A percentile compares a stretch with the other conserved stretches of the same genome.
These are phyloP conservation scores for Harringtonia aguacate DNA, from an alignment of 2,329 filamentous ascomycete genomes.

Conservation along the genomic window DNA sequence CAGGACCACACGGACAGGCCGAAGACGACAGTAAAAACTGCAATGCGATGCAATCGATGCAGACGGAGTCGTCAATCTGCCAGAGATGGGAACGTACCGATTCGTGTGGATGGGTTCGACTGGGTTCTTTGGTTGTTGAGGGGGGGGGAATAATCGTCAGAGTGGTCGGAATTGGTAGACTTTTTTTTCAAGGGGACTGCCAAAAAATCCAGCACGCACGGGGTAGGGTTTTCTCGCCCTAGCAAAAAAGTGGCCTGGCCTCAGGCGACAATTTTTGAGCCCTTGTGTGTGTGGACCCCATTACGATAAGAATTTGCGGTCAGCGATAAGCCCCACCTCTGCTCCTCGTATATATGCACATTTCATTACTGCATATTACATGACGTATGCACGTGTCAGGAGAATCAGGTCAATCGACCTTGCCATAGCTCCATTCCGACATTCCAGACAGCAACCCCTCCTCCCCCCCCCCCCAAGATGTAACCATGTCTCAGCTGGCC, in stretches of 20 bases:
- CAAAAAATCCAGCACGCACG: constrained; percentile 7
- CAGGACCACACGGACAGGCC: too few relatives aligned
- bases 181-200: constrained; percentile 9
- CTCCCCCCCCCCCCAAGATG: constrained; percentile 6
- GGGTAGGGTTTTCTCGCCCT: constrained; percentile 33
- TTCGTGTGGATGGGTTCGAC: constrained; percentile 24
- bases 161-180: constrained; percentile 6
- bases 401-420: too few relatives aligned
- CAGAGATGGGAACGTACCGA: constrained; percentile 33
- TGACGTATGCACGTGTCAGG: neutral
- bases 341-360: too few relatives aligned
- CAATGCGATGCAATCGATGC: neutral
- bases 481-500: constrained; percentile 27
- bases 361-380: neutral
- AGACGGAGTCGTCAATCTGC: neutral
- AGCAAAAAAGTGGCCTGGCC: constrained; percentile 10
- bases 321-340: too few relatives aligned
- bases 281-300: too few relatives aligned
- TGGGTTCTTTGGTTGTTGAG: constrained; percentile 7
- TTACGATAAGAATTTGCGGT: too few relatives aligned
- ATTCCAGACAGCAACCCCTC: neutral
- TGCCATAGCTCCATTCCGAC: too few relatives aligned
- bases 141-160: constrained; percentile 3
- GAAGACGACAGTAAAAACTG: neutral
- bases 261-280: constrained; percentile 3